Percentiles rank a stretch among this genome's conserved stretches.
Conservation (phyloP, 768 basidiomycete genomes). For the Hygrophorus russula region DNA sequence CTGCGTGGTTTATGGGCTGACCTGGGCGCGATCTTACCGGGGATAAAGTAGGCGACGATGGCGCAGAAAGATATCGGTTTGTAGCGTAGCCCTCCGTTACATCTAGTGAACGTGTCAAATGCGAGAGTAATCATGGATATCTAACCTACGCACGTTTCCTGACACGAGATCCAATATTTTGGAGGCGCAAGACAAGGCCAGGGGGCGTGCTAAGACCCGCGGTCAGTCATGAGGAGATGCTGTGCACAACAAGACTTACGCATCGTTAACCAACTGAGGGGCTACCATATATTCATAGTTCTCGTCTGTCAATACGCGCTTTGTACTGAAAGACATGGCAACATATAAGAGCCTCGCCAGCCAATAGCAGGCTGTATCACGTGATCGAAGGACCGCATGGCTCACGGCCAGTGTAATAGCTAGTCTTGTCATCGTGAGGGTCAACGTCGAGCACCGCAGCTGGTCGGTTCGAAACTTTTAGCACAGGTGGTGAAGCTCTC, state of each 20-base stretch:
- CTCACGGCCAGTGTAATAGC: not conserved
- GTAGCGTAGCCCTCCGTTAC: conserved; percentile 50
- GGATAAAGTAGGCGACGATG: conserved; percentile 22
- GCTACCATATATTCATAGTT: not conserved
- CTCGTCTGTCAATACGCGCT: conserved; percentile 3
- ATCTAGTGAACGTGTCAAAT: conserved; percentile 26
- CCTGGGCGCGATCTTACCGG: conserved; percentile 22
- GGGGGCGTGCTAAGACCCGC: conserved; percentile 24
- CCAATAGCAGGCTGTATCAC: not conserved
- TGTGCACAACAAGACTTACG: not conserved
- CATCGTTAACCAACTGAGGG: conserved; percentile 6
- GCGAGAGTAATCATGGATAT: conserved; percentile 13
- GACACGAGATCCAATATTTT: conserved; percentile 45
- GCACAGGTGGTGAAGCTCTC: not conserved
- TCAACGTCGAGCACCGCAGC: not conserved
- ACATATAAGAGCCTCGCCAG: not conserved
- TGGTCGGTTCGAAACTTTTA: too few relatives aligned
- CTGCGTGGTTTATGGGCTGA: conserved; percentile 22
- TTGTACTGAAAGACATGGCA: not conserved
- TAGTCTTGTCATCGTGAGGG: not conserved
- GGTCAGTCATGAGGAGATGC: not conserved
- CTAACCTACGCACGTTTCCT: conserved; percentile 39
- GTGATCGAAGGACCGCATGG: too few relatives aligned
- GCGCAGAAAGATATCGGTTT: conserved; percentile 11
- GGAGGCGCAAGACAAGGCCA: conserved; percentile 43